Evolutionary conservation across 345 rosid species (phyloP).

Genomic region (Eucalyptus erythrocorys): DNA sequence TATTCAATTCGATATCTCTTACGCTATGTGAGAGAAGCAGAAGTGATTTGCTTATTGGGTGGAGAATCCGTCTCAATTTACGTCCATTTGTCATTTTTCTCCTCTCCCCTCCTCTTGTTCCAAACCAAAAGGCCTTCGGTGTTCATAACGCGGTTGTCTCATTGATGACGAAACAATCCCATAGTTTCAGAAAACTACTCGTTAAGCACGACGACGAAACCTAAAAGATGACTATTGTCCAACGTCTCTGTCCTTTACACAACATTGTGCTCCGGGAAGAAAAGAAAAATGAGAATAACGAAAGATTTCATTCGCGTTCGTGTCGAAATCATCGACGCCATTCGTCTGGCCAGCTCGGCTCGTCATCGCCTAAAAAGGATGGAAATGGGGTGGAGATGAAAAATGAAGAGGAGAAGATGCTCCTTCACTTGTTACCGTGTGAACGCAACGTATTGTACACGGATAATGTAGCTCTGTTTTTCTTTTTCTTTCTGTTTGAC

Average conservation of each 20-base stretch:
- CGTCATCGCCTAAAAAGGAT: not conserved
- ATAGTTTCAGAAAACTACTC: not conserved
- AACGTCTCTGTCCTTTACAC: not conserved
- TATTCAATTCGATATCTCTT: not conserved
- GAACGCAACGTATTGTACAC: not conserved
- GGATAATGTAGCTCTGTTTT: not conserved
- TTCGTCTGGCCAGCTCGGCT: not conserved
- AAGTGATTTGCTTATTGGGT: not conserved
- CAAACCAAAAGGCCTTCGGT: not conserved
- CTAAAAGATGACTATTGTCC: not conserved
- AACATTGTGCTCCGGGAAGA: not conserved
- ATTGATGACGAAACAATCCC: not conserved
- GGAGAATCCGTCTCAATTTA: not conserved
- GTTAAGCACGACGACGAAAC: not conserved
- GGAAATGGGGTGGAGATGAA: not conserved
- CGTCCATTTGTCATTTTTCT: not conserved
- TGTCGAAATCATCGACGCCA: not conserved
- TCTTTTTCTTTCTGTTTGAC: not conserved
- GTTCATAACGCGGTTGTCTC: not conserved
- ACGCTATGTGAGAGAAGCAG: not conserved
- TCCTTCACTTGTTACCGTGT: not conserved
- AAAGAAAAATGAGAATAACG: not conserved
- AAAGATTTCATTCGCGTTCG: not conserved
- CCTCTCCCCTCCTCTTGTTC: not conserved
- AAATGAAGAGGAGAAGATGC: not conserved